phyloP scores from a whole-genome alignment of 495 filamentous ascomycete genomes.

The Trichoderma orchidacearum region DNA sequence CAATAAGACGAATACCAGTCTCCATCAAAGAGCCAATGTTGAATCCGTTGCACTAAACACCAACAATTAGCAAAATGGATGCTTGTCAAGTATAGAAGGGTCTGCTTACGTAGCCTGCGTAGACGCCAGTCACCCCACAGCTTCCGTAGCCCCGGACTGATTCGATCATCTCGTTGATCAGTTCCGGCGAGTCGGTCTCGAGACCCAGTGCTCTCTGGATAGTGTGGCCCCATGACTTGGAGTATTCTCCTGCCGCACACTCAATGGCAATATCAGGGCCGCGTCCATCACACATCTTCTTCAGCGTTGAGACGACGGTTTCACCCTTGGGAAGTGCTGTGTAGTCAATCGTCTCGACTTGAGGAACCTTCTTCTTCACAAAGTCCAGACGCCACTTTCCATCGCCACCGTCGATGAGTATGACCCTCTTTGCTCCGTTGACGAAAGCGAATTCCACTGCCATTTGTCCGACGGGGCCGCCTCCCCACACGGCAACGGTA shows the following conservation, averaged over 20 bases:
- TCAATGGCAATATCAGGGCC: slow-evolving; percentile 73
- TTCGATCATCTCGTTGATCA: slow-evolving; percentile 78
- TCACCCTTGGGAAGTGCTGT: slow-evolving; percentile 32
- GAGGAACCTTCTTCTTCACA: slow-evolving; percentile 46
- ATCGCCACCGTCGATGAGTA: slow-evolving; percentile 57
- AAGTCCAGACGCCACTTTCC: slow-evolving; percentile 54
- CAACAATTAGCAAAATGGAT: not conserved
- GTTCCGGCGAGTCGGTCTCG: slow-evolving; percentile 78
- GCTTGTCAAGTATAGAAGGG: not conserved
- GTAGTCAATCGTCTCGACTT: slow-evolving; percentile 32
- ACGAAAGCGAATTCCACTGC: slow-evolving; percentile 56
- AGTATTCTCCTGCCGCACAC: slow-evolving; percentile 73
- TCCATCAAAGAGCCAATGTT: slow-evolving; percentile 82
- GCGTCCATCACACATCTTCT: slow-evolving; percentile 51
- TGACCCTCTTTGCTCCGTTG: slow-evolving; percentile 62
- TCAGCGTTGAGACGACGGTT: slow-evolving; percentile 55
- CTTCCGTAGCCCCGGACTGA: slow-evolving; percentile 63
- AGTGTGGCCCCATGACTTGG: slow-evolving; percentile 71
- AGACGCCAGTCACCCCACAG: slow-evolving; percentile 67
- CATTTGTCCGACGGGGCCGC: slow-evolving; percentile 73
- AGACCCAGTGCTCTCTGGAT: slow-evolving; percentile 58
- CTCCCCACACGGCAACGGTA: slow-evolving; percentile 73
- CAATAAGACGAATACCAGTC: slow-evolving; percentile 68
- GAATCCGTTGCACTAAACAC: slow-evolving; percentile 56
- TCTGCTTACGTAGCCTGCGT: slow-evolving; percentile 59